These are phyloP conservation scores for Immersiella caudata DNA, from an alignment of 495 filamentous ascomycete genomes.

Conservation along the genomic window DNA sequence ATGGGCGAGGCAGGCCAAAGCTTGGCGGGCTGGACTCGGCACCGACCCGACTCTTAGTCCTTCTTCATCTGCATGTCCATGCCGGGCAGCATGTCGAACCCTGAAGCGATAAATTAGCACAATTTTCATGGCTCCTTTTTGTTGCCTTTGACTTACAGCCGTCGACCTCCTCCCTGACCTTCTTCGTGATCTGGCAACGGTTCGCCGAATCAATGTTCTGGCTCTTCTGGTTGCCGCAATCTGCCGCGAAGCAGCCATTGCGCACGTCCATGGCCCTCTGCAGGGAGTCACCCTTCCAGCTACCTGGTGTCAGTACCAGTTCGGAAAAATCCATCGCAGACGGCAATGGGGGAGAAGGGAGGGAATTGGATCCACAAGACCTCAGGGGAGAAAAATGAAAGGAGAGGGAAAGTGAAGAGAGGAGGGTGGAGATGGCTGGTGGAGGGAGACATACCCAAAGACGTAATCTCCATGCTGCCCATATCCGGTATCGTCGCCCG, in stretches of 20 bases:
- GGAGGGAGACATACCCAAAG: constrained; percentile 44
- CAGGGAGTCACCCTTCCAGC: constrained; percentile 45
- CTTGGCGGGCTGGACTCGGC: background rate
- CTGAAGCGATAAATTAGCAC: background rate
- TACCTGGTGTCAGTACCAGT: background rate
- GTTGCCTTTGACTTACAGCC: constrained; percentile 49
- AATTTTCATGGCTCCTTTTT: too few species aligned
- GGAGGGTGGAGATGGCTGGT: too few species aligned
- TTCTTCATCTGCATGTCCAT: background rate
- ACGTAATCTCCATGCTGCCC: constrained; percentile 54
- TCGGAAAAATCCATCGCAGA: too few species aligned
- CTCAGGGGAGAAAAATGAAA: too few species aligned
- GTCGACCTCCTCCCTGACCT: constrained; percentile 44
- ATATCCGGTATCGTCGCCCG: constrained; percentile 47
- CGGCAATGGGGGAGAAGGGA: too few species aligned
- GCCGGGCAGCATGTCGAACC: background rate
- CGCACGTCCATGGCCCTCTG: constrained; percentile 47
- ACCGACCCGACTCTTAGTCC: too few species aligned
- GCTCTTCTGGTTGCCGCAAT: constrained; percentile 39
- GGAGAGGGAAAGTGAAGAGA: background rate
- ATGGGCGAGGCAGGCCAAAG: background rate
- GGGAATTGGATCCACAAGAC: too few species aligned
- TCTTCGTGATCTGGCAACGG: constrained; percentile 42
- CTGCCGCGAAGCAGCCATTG: constrained; percentile 17
- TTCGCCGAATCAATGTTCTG: constrained; percentile 44